Conservation (phyloP, 2,329 filamentous ascomycete species). For the Colletotrichum simmondsii region DNA sequence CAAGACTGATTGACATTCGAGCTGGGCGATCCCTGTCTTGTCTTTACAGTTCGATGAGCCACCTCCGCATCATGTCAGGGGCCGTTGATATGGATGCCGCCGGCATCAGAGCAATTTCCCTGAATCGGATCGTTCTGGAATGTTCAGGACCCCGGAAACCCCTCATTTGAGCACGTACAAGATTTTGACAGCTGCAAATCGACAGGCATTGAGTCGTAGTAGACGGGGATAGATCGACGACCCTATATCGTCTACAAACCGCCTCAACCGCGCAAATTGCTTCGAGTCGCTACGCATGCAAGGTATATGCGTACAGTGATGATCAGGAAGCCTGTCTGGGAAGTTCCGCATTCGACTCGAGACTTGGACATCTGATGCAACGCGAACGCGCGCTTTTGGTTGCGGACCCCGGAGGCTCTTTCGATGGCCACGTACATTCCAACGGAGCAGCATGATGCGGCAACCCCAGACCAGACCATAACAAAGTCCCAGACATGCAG, state of each 20-base stretch:
- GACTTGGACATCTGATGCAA: not conserved
- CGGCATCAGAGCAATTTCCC: conserved; percentile 3
- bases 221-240: not conserved
- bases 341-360: not conserved
- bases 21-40: not conserved
- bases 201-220: not conserved
- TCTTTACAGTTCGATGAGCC: not conserved
- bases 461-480: not conserved
- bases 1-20: not conserved
- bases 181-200: not conserved
- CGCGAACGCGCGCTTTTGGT: not conserved
- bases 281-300: not conserved
- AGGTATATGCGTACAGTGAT: not conserved
- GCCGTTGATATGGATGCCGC: not conserved
- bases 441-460: not conserved
- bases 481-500: not conserved
- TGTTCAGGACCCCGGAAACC: not conserved
- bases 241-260: not conserved
- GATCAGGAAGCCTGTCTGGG: not conserved
- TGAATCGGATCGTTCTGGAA: not conserved
- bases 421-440: not conserved
- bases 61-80: not conserved
- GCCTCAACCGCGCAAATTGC: not conserved
- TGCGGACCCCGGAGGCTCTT: not conserved
- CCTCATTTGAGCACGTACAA: not conserved